Evolutionary conservation across 2,329 filamentous ascomycete species (phyloP), one percentile per base, ranked within the genome.

Genomic region (Periconia digitata): DNA sequence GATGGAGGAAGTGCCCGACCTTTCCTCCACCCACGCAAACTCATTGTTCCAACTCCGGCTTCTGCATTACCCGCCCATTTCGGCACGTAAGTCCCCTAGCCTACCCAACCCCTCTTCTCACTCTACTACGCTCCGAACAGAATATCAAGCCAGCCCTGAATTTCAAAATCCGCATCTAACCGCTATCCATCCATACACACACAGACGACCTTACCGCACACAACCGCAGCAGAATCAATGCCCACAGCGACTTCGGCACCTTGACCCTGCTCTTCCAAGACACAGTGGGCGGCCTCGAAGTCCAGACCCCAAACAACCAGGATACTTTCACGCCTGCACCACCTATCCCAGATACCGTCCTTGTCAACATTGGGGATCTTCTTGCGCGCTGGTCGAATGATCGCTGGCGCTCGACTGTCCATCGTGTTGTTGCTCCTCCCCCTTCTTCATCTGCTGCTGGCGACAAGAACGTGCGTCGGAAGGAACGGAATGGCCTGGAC

Each of bases 191-290:
- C n/a, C n/a, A n/a, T n/a, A n/a, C n/a, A n/a, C n/a, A n/a, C n/a
- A n/a, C n/a, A n/a, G n/a, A n/a, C 1, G 52, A 70, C n/a, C 56
- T 75, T 7, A 15, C 20, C 2, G 15, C 49, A 1, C 41, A 55
- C 7, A 58, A 57, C 2, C 56, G 64, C 2, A 50, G 43, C n/a
- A 60, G 74, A 3, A 74, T 74, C 42, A 63, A 69, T 15, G 71
- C 73, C 2, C 74, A 77, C 43, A 72, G 68, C 1, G 74, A 75
- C 50, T 75, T 73, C 51, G 72, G 73, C 7, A 67, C 66, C 1
- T 51, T 75, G 35, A 76, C 73, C 3, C 53, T 75, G 8, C 60
- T 76, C 1, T 75, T 74, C 49, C 73, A 75, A 44, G 73, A 76
- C 41, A 43, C 46, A 1, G 70, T 72, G 18, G 74, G 72, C 10